Base-by-base conservation (phyloP, 805 yeast species). In the Suhomyces kilbournensis region DNA sequence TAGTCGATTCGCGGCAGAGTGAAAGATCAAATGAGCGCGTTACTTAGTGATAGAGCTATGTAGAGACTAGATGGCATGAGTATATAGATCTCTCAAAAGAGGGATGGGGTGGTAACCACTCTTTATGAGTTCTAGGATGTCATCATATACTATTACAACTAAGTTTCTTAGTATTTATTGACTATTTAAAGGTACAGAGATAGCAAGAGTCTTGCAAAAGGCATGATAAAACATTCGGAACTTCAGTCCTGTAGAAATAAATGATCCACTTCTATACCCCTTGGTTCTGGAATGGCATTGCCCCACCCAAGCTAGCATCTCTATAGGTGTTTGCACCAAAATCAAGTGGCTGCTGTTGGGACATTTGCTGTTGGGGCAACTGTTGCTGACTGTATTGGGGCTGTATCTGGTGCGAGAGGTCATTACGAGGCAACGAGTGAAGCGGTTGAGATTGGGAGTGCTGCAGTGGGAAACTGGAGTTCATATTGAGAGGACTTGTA, bases 381-480 rank as follows among this genome's bases (percentile, higher is more conserved):
- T 35, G 47, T n/a, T 22, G 32, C 17, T 34, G 40, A 25, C 20
- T 25, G 10, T 46, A 26, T 43, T 26, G 46, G 25, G 28, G 52
- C 20, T 25, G 54, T 47, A 34, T 47, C 19, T 49, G 56, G 9
- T 46, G 50, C 19, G 52, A 50, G 7, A 47, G 51, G 9, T 49
- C 50, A 20, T 53, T 54, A 25, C 25, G 46, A 15, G 52, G 58
- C 42, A 46, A 53, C 19, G 47, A 50, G 14, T 53, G 58, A 10
- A 28, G 42, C 10, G 43, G 51, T 25, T 48, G 50, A 6, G 38
- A 39, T 38, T 48, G 50, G 4, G 35, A 39, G 34, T 46, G 53
- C 20, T 48, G 55, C 32, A 44, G 30, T 73, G 82, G n/a, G 76
- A 69, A 15, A 57, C 71, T 45, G 38, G 23, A 28, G 15, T 14